These are phyloP conservation scores for Aaosphaeria arxii DNA, from an alignment of 2,329 filamentous ascomycete genomes.

Conservation along the genomic window DNA sequence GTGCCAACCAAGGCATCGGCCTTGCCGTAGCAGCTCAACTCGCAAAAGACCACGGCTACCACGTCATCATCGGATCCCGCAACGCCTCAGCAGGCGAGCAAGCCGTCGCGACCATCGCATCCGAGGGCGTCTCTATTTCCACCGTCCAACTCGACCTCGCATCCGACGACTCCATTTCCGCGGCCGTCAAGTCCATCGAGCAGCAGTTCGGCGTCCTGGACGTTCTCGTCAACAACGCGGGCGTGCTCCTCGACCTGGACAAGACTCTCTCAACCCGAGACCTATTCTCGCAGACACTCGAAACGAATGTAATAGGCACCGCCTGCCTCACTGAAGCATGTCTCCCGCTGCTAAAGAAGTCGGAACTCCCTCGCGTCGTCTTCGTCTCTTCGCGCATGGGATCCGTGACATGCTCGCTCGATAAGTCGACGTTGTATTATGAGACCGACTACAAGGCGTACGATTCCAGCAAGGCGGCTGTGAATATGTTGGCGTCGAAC, in stretches of 20 bases:
- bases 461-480: neutral
- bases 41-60: neutral
- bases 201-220: neutral
- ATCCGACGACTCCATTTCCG: neutral
- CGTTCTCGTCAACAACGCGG: neutral
- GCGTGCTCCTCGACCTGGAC: neutral
- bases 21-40: neutral
- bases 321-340: conserved; percentile 1
- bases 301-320: neutral
- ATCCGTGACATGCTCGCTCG: neutral
- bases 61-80: conserved; percentile 1
- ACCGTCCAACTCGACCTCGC: neutral
- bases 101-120: neutral
- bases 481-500: neutral
- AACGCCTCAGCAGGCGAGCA: neutral
- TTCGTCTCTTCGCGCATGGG: neutral
- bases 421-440: neutral
- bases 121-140: neutral
- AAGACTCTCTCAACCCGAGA: neutral
- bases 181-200: neutral
- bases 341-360: neutral
- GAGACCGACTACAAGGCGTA: neutral
- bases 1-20: neutral
- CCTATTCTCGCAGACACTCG: neutral
- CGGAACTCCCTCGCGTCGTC: neutral